phyloP scores from a whole-genome alignment of 768 basidiomycete genomes.

The Crucibulum laeve region DNA sequence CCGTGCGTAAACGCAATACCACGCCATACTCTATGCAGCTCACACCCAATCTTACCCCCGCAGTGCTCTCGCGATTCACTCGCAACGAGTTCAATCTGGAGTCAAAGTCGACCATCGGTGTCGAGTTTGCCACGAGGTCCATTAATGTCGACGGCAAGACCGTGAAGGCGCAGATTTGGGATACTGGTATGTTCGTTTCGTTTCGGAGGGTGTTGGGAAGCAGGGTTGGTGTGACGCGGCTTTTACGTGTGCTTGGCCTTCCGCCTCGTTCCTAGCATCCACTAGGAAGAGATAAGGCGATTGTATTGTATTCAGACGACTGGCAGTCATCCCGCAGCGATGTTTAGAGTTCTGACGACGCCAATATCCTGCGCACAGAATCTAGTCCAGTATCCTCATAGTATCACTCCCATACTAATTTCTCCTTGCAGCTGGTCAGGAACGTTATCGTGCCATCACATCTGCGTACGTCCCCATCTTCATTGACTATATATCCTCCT shows the following conservation, averaged over 20 bases:
- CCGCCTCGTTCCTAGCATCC: no score
- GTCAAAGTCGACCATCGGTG: constrained; percentile 98
- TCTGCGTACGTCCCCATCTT: constrained; percentile 66
- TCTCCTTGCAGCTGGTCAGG: constrained; percentile 76
- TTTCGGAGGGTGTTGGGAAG: constrained; percentile 5
- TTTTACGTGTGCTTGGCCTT: no score
- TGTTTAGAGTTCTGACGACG: no score
- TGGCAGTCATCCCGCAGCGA: no score
- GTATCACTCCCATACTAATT: constrained; percentile 5
- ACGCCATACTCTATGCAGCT: no score
- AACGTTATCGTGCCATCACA: constrained; percentile 96
- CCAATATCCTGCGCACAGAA: no score
- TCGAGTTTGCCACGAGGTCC: constrained; percentile 96
- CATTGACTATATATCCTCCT: background rate
- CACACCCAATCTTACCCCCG: no score
- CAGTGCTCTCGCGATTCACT: constrained; percentile 99
- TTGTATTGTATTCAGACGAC: no score
- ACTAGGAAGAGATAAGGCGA: no score
- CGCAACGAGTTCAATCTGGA: constrained; percentile 99
- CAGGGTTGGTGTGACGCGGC: constrained; percentile 8
- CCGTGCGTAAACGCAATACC: no score
- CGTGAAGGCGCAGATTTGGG: constrained; percentile 99
- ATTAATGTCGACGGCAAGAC: constrained; percentile 96
- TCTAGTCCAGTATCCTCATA: no score
- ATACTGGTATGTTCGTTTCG: constrained; percentile 68